Evolutionary conservation across 768 basidiomycete genomes (phyloP), one percentile per base, ranked within the genome.

Genomic region (Naganishia antarctica): DNA sequence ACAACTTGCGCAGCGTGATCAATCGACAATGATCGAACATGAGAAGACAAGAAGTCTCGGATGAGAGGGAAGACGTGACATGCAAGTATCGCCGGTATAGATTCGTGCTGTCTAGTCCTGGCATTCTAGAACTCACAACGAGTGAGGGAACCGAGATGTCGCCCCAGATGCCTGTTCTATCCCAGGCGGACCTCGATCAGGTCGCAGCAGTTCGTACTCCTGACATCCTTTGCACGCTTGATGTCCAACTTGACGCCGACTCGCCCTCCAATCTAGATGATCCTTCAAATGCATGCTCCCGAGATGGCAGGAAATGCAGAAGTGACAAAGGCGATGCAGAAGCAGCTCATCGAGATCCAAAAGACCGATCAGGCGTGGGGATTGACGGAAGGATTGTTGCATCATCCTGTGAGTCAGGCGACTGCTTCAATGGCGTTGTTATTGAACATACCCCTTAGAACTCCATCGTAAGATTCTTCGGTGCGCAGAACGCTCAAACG

Each of bases 401-500:
- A 40, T 12, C 71, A 74, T 64, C 70, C 70, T 12, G 75, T 77
- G 47, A 40, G 71, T 66, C 25, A n/a, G n/a, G 25, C 9, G 8
- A 6, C 53, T n/a, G 12, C 43, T 41, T 16, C 4, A 13, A 34
- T 7, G 2, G n/a, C 25, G 21, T 31, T 46, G 49, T 21, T 28
- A 9, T 7, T 3, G 25, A 31, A 16, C 49, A 3, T 16, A 60
- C 34, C 15, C 9, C 15, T 53, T 47, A 79, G 78, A 87, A 93
- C 76, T 82, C 82, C 59, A 90, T 90, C 71, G 89, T 94, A 11
- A 88, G 92, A 74, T 97, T 94, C 82, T 94, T 91, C 72, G 91
- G 91, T 2, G 91, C 92, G 4, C 92, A 96, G 70, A 96, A 90
- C 0, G 84, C 87, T 2, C 90, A 93, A 73, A 89, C 93, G 66